Conservation (phyloP, 2,329 filamentous ascomycete genomes). For the Monilinia fructigena region DNA sequence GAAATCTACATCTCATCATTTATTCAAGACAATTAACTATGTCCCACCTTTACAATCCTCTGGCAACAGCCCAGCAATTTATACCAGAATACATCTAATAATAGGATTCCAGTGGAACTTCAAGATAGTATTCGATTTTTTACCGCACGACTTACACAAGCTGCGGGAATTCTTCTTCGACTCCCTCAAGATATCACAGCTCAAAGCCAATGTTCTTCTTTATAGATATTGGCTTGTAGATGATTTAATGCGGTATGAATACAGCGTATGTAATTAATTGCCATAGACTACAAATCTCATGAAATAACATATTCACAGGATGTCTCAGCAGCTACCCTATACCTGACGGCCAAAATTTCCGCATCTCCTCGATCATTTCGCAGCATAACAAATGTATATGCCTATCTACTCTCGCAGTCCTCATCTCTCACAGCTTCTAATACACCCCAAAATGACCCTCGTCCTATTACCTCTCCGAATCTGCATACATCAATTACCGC, state of each 20-base stretch:
- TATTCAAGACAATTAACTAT: constrained; percentile 41
- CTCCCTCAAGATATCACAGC: constrained; percentile 84
- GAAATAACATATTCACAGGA: constrained; percentile 53
- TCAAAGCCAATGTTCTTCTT: constrained; percentile 79
- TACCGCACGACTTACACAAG: constrained; percentile 72
- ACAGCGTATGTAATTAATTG: constrained; percentile 38
- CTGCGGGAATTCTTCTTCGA: constrained; percentile 75
- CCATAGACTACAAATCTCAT: not conserved
- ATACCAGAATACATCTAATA: constrained; percentile 53
- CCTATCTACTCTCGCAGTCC: constrained; percentile 67
- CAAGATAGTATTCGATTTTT: constrained; percentile 71
- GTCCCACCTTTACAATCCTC: constrained; percentile 66
- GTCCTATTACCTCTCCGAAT: constrained; percentile 70
- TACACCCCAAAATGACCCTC: constrained; percentile 42
- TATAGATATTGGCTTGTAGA: constrained; percentile 72
- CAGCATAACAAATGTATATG: constrained; percentile 81
- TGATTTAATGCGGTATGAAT: constrained; percentile 57
- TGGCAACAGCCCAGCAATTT: constrained; percentile 72
- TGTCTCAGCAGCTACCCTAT: constrained; percentile 77
- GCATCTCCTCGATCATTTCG: constrained; percentile 72
- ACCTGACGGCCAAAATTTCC: constrained; percentile 79
- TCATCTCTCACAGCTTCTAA: constrained; percentile 42
- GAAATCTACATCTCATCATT: constrained; percentile 1
- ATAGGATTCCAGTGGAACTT: constrained; percentile 63
- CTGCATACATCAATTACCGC: constrained; percentile 65